Percentiles rank a stretch among this genome's conserved stretches.
Evolutionary conservation across 768 basidiomycete species (phyloP).

Genomic region (Tylopilus rubrobrunneus): DNA sequence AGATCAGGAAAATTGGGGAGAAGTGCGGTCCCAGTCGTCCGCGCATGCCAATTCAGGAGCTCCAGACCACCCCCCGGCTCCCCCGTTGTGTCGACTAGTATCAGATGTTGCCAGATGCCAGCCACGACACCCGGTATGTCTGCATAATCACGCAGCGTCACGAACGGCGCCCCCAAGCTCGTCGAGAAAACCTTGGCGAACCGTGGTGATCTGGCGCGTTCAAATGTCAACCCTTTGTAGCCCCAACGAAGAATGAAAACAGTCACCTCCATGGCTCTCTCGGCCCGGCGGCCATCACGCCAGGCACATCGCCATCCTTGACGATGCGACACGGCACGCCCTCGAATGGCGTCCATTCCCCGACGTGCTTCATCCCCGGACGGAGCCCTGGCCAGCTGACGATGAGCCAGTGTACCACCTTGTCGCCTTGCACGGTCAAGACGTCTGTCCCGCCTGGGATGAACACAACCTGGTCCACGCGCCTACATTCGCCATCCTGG

Average conservation of each 20-base stretch:
- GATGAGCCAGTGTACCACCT: conserved; percentile 22
- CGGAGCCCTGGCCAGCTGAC: conserved; percentile 11
- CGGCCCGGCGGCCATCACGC: conserved; percentile 21
- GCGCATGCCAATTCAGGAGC: conserved; percentile 26
- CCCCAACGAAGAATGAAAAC: not conserved
- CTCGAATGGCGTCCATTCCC: conserved; percentile 16
- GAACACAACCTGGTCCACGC: conserved; percentile 27
- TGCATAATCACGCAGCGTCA: conserved; percentile 20
- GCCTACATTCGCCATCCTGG: not conserved
- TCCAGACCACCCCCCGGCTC: conserved; percentile 22
- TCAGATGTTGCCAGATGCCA: conserved; percentile 21
- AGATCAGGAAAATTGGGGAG: conserved; percentile 21
- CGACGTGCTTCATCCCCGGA: conserved; percentile 16
- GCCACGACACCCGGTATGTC: conserved; percentile 20
- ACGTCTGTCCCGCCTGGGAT: conserved; percentile 25
- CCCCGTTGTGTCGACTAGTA: conserved; percentile 23
- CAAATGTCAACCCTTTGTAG: not conserved
- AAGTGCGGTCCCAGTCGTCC: conserved; percentile 22
- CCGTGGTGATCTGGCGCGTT: conserved; percentile 2
- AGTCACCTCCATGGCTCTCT: conserved; percentile 7
- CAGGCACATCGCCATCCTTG: conserved; percentile 17
- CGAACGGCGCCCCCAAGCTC: conserved; percentile 20
- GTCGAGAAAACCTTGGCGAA: conserved; percentile 20
- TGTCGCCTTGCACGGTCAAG: conserved; percentile 26
- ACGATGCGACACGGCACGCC: conserved; percentile 18